Base-by-base conservation (phyloP, 164 flowering plant species). In the Buxus sempervirens region DNA sequence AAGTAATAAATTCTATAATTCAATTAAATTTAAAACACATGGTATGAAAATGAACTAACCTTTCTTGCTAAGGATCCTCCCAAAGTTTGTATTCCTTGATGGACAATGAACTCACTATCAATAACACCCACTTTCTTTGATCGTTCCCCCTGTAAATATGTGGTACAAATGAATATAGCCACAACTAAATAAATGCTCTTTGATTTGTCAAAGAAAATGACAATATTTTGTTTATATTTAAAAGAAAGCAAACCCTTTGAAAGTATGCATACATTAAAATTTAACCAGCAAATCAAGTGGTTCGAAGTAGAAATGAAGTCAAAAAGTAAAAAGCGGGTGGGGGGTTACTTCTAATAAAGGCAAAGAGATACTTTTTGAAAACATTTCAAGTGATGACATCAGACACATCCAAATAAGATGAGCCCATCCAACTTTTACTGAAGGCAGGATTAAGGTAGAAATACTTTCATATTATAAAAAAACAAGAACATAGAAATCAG, bases 111-210 rank as follows among this genome's bases (percentile, higher is more conserved):
- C 72, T 89, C 91, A 60, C 88, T 85, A 71, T 91, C 97, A 73
- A 89, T 76, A 1, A 91, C 75, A 45, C 97, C 97, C 0, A 91
- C 95, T 67, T 86, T 91, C 82, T 80, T 78, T 22, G 87, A 82
- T 23, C 95, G 83, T 70, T 89, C 91, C 9, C 97, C 97, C 97
- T 91, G 82, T 48, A 72, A 26, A 73, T n/a, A 38, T 67, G 60
- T 58, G 23, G 5, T 49, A 27, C 54, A n/a, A 15, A 66, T 27
- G 21, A 42, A 59, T 49, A 25, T 13, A 36, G 27, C 4, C 15
- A 36, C 19, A 1, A 55, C 22, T 10, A 58, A 42, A 67, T 42
- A n/a, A 57, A 58, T 58, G 41, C 12, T 19, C 58, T 14, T 24
- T 18, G 22, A 5, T 23, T 19, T 38, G 24, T 8, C 22, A 55